phyloP scores from a whole-genome alignment of 1,284 basidiomycete genomes.

The Papiliotrema flavescens region DNA sequence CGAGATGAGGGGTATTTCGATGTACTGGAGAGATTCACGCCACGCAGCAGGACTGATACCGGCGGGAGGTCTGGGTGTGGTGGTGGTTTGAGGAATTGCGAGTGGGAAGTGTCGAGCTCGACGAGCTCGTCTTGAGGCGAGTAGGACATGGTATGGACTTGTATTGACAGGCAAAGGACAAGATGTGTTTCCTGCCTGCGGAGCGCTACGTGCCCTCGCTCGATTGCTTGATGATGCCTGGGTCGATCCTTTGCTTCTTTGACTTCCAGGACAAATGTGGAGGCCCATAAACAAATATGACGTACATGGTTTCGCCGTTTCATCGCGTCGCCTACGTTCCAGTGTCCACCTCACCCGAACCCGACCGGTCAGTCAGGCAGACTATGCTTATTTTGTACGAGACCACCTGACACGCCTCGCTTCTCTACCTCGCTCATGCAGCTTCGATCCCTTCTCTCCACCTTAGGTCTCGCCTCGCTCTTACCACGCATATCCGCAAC shows the following conservation, averaged over 20 bases:
- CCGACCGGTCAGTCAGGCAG: too few relatives aligned
- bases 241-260: constrained; percentile 1
- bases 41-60: constrained; percentile 65
- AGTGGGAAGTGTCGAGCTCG: constrained; percentile 19
- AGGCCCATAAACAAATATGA: neutral
- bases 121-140: too few relatives aligned
- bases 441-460: neutral
- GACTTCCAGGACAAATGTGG: neutral
- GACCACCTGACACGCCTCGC: neutral
- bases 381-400: too few relatives aligned
- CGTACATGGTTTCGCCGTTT: neutral
- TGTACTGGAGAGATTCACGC: constrained; percentile 86
- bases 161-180: too few relatives aligned
- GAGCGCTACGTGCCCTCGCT: too few relatives aligned
- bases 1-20: constrained; percentile 67
- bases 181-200: too few relatives aligned
- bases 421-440: neutral
- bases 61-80: constrained; percentile 8
- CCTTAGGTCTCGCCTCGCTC: constrained; percentile 2
- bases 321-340: neutral
- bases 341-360: too few relatives aligned
- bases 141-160: too few relatives aligned
- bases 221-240: too few relatives aligned
- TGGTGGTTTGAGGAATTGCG: constrained; percentile 21
- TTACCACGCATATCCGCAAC: neutral